Percentiles rank a stretch among this genome's conserved stretches.
phyloP scores from a whole-genome alignment of 345 rosid genomes.

The Populus ilicifolia region DNA sequence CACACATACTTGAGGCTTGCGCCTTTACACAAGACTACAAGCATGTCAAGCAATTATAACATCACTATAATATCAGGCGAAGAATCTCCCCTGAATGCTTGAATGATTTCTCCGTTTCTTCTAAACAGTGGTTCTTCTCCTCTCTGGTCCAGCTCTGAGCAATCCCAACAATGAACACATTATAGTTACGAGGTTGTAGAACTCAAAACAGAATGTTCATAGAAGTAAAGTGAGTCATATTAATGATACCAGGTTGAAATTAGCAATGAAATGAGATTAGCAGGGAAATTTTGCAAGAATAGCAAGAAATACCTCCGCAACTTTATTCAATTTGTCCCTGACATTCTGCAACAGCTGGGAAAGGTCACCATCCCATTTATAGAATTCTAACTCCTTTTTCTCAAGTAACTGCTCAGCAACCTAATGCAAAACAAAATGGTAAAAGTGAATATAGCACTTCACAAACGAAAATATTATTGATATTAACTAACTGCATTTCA shows the following conservation, averaged over 20 bases:
- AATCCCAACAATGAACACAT: conserved; percentile 4
- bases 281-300: background rate
- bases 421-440: conserved; percentile 26
- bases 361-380: conserved; percentile 90
- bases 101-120: conserved; percentile 93
- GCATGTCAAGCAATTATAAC: background rate
- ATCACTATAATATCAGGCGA: conserved; percentile 67
- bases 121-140: conserved; percentile 88
- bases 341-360: conserved; percentile 68
- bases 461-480: background rate
- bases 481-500: background rate
- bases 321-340: conserved; percentile 71
- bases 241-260: background rate
- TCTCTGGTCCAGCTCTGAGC: conserved; percentile 79
- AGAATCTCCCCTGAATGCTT: conserved; percentile 86
- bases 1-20: conserved; percentile 7
- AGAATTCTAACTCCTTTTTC: conserved; percentile 64
- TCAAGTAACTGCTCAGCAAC: conserved; percentile 69
- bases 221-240: background rate
- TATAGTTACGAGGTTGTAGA: background rate
- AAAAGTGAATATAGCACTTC: background rate
- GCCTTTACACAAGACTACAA: background rate
- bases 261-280: background rate
- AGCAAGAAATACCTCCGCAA: conserved; percentile 49
- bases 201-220: background rate